A percentile compares a stretch with the other conserved stretches of the same genome.
Conservation (phyloP, 768 basidiomycete species). For the Mrakia blollopis region DNA sequence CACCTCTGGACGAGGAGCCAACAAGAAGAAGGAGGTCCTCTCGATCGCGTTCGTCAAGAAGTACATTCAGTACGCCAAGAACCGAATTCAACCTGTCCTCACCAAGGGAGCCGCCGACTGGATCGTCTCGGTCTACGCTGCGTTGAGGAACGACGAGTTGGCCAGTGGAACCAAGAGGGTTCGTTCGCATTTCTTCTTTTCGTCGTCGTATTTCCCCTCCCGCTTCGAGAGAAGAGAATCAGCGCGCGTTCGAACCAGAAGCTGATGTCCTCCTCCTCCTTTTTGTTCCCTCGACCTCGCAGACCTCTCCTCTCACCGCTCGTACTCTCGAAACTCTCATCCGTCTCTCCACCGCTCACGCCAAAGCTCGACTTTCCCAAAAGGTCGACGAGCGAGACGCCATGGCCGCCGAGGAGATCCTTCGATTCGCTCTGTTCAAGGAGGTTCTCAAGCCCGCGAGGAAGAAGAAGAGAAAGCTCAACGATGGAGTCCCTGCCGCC, state of each 20-base stretch:
- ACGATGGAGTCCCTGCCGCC: conserved; percentile 54
- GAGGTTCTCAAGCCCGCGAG: conserved; percentile 76
- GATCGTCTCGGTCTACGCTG: conserved; percentile 88
- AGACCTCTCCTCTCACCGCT: conserved; percentile 96
- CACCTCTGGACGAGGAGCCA: conserved; percentile 44
- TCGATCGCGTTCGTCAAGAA: conserved; percentile 95
- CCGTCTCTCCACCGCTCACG: conserved; percentile 95
- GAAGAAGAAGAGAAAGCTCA: conserved; percentile 80
- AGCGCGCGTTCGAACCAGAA: too few relatives aligned
- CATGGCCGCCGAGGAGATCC: conserved; percentile 82
- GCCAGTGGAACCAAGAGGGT: conserved; percentile 81
- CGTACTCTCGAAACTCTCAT: conserved; percentile 98
- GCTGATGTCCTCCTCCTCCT: conserved; percentile 2
- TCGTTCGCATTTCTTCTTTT: conserved; percentile 40
- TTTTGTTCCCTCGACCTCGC: conserved; percentile 34
- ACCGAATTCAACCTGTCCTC: conserved; percentile 71
- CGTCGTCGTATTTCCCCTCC: too few relatives aligned
- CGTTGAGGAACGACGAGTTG: conserved; percentile 82
- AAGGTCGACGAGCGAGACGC: conserved; percentile 84
- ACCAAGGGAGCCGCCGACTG: conserved; percentile 91
- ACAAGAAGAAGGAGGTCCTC: conserved; percentile 69
- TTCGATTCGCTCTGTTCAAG: conserved; percentile 95
- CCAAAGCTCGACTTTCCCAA: conserved; percentile 82
- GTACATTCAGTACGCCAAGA: conserved; percentile 96
- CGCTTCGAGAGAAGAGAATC: too few relatives aligned